Evolutionary conservation across 176 grass and related monocot genomes (phyloP).

Genomic region (Carex myosuroides): DNA sequence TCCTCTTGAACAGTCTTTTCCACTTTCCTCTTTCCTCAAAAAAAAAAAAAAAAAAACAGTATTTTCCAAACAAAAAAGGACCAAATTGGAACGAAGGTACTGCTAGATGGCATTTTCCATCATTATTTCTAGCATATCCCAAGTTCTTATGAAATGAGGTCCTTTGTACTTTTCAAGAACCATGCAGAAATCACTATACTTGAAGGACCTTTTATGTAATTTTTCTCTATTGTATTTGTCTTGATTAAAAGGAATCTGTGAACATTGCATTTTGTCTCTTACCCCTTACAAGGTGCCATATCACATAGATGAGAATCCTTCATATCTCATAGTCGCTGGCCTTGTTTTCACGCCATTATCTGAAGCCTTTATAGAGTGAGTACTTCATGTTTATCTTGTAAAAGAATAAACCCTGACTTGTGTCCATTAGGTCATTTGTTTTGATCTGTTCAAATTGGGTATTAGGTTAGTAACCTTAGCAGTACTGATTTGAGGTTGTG

Average conservation of each 20-base stretch:
- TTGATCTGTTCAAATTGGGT: neutral
- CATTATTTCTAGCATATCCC: constrained; percentile 8
- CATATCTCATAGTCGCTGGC: constrained; percentile 86
- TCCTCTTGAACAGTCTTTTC: neutral
- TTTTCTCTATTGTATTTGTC: neutral
- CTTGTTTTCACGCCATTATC: constrained; percentile 98
- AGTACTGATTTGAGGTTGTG: neutral
- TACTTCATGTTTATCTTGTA: constrained; percentile 3
- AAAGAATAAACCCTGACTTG: neutral
- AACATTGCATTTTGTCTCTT: constrained; percentile 3
- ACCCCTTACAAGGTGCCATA: constrained; percentile 56
- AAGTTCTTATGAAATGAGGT: constrained; percentile 19
- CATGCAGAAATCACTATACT: neutral
- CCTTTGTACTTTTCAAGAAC: constrained; percentile 22
- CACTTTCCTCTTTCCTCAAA: no score
- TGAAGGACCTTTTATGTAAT: neutral
- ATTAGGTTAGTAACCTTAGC: neutral
- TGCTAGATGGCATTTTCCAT: neutral
- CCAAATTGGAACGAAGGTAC: neutral
- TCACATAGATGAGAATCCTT: constrained; percentile 80
- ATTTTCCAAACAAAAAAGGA: neutral
- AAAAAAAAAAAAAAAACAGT: neutral
- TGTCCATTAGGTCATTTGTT: neutral
- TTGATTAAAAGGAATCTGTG: neutral
- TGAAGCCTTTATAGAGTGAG: constrained; percentile 93